Evolutionary conservation across 306 rosid species (phyloP), one percentile per base, ranked within the genome.

Genomic region (Elaeagnus macrophylla): DNA sequence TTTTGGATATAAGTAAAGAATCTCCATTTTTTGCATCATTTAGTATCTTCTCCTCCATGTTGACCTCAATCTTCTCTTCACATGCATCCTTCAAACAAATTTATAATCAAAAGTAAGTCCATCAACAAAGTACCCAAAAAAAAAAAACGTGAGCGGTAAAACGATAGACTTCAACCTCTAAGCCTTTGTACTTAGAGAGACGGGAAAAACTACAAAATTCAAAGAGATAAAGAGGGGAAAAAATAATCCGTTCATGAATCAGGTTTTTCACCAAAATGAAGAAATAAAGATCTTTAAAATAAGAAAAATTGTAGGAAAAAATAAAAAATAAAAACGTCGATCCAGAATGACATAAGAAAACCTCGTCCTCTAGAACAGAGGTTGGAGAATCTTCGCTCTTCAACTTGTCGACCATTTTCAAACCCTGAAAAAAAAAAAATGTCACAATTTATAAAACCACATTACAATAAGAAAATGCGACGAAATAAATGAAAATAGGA

Each of bases 291-390:
- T 38, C 36, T 38, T 8, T 44, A 48, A 68, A 8, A 9, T 13
- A 54, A 11, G 5, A 14, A 35, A 17, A 50, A 37, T 32, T 10
- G 1, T 25, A n/a, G 20, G 11, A 15, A 25, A 35, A 10, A 41
- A 49, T 8, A 32, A 9, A 11, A 38, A 12, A 48, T 48, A 14
- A 5, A 32, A 64, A 19, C 19, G 42, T 35, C 19, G 39, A 17
- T 12, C 42, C 7, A 12, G 16, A 38, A 15, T 45, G 50, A 2
- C 18, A 47, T 14, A 44, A 50, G 15, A 57, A 50, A 54, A 83
- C 99, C 94, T 93, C 94, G 7, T 84, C 89, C 65, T 79, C 85
- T 9, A 84, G 89, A 13, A 87, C 94, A 45, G 95, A 87, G 25
- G 93, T 82, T 15, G 95, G 99, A 8, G 99, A 87, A 16, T 81